Percentiles rank a stretch among this genome's conserved stretches.
Conservation (phyloP, 805 yeast genomes). For the Candida pini region DNA sequence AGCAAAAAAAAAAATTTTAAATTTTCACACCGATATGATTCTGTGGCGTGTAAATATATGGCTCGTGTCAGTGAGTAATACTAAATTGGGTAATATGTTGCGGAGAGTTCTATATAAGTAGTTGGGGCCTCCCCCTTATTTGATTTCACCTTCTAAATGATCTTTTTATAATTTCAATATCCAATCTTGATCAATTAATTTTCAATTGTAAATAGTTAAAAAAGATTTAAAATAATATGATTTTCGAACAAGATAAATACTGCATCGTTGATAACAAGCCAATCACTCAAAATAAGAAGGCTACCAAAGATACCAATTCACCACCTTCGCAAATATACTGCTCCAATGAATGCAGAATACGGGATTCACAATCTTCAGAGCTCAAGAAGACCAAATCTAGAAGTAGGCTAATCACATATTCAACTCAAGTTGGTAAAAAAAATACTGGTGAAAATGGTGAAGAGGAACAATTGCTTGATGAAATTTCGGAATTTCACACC, state of each 20-base stretch:
- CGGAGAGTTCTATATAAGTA: too few species aligned
- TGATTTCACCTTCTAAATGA: too few species aligned
- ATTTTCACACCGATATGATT: too few species aligned
- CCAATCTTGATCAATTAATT: too few species aligned
- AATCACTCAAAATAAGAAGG: constrained; percentile 4
- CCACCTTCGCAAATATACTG: constrained; percentile 10
- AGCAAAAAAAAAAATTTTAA: too few species aligned
- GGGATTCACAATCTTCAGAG: constrained; percentile 8
- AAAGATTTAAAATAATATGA: too few species aligned
- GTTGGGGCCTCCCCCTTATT: too few species aligned
- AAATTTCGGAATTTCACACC: not conserved
- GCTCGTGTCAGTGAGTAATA: too few species aligned
- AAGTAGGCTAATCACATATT: constrained; percentile 13
- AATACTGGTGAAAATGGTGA: not conserved
- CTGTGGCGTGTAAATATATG: too few species aligned
- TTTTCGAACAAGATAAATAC: constrained; percentile 19
- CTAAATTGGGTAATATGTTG: too few species aligned
- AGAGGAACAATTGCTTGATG: not conserved
- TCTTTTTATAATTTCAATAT: too few species aligned
- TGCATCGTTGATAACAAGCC: constrained; percentile 21
- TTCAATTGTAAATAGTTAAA: too few species aligned
- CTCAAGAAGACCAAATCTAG: constrained; percentile 4
- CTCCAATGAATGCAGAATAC: constrained; percentile 16
- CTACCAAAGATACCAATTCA: not conserved
- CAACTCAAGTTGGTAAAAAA: constrained; percentile 7